Conservation (phyloP, 2,329 filamentous ascomycete species). For the Colletotrichum kahawae region DNA sequence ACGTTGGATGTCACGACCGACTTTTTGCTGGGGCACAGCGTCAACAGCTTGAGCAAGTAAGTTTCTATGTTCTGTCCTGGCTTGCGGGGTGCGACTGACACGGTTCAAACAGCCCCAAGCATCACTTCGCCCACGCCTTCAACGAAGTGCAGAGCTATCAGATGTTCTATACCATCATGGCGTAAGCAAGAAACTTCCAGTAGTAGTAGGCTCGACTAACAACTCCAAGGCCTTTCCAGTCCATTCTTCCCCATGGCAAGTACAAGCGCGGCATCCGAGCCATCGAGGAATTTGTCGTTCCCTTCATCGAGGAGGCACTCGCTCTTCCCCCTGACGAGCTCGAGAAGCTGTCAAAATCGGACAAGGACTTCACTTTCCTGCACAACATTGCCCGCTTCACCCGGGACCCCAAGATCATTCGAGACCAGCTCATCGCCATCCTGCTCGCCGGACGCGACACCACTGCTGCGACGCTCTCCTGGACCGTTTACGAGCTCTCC, state of each 20-base stretch:
- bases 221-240: slow-evolving; percentile 62
- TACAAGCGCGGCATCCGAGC: slow-evolving; percentile 68
- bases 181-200: slow-evolving; percentile 30
- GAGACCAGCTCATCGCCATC: slow-evolving; percentile 78
- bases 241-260: slow-evolving; percentile 59
- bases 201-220: not conserved
- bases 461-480: slow-evolving; percentile 54
- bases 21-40: slow-evolving; percentile 68
- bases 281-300: slow-evolving; percentile 72
- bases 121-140: slow-evolving; percentile 72
- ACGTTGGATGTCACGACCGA: slow-evolving; percentile 72
- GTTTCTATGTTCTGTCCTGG: not conserved
- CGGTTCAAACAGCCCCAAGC: slow-evolving; percentile 47
- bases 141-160: slow-evolving; percentile 72
- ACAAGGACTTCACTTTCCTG: slow-evolving; percentile 75
- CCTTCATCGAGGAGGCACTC: slow-evolving; percentile 71
- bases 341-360: slow-evolving; percentile 70
- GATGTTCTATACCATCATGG: slow-evolving; percentile 59
- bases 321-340: slow-evolving; percentile 68
- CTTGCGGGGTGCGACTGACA: slow-evolving; percentile 16
- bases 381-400: slow-evolving; percentile 77
- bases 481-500: slow-evolving; percentile 49
- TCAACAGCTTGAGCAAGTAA: slow-evolving; percentile 49
- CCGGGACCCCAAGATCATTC: slow-evolving; percentile 64
- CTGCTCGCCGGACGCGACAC: slow-evolving; percentile 66